Percentiles rank a stretch among this genome's conserved stretches.
Evolutionary conservation across 441 rosid species (phyloP).

Genomic region (Flueggea neowawraea): DNA sequence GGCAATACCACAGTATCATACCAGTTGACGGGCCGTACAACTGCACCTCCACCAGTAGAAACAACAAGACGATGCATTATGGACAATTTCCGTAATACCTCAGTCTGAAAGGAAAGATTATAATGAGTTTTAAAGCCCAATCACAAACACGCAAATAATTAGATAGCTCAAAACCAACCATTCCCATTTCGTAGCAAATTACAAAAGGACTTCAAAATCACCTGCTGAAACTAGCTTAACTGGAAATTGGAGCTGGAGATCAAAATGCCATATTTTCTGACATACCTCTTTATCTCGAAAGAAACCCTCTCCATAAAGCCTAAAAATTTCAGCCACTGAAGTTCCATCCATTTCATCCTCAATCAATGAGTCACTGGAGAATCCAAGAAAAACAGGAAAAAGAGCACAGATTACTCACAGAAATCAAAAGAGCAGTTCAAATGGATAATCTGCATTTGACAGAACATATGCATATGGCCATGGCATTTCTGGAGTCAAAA

Average conservation of each 20-base stretch:
- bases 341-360: slow-evolving; percentile 60
- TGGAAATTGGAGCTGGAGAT: background rate
- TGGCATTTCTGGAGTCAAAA: background rate
- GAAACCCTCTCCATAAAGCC: slow-evolving; percentile 69
- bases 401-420: slow-evolving; percentile 9
- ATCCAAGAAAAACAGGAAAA: slow-evolving; percentile 16
- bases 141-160: background rate
- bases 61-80: slow-evolving; percentile 57
- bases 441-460: slow-evolving; percentile 2
- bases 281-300: slow-evolving; percentile 86
- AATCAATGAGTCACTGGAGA: slow-evolving; percentile 57
- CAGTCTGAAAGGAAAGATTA: slow-evolving; percentile 49
- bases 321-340: slow-evolving; percentile 82
- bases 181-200: too few relatives aligned
- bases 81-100: slow-evolving; percentile 51
- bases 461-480: background rate
- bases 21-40: slow-evolving; percentile 69
- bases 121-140: background rate
- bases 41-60: slow-evolving; percentile 97
- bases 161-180: too few relatives aligned
- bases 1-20: slow-evolving; percentile 15
- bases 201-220: too few relatives aligned
- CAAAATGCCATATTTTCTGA: background rate
- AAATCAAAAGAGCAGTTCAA: background rate
- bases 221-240: too few relatives aligned